Base-by-base conservation (phyloP, 257 asterid genomes). In the Agastache rugosa region DNA sequence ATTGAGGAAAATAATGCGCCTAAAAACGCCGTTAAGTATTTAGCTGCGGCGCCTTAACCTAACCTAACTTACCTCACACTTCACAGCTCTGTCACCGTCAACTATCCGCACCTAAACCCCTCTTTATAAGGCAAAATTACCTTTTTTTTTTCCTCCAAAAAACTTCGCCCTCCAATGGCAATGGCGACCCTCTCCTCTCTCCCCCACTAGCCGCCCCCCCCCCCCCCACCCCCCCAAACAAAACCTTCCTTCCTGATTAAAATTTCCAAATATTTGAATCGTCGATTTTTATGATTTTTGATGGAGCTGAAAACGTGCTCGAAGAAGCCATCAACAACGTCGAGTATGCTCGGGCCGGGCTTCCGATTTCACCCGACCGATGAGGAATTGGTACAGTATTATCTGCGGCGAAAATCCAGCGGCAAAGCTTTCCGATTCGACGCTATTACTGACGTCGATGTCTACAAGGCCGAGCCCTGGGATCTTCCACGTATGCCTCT, bases 391-490 rank as follows among this genome's bases (percentile, higher is more conserved):
- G 97, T 93, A 10, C 83, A 89, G 15, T 93, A 90, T 35, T 93
- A 93, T 79, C 73, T 93, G 41, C 75, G 91, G 80, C 83, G 98
- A 20, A 93, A 90, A 82, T 47, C 87, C 23, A 69, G 81, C 67
- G 89, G 91, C 3, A 88, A 80, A 73, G 75, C 87, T n/a, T 80
- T 88, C 61, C 79, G 85, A 23, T 67, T 86, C 31, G 97, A 90
- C 80, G 93, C 94, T 3, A 93, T 93, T 48, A 82, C 98, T 11
- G 97, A 89, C 20, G 79, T 93, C 79, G 97, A 91, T 83, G 85
- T 93, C 5, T 93, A 93, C 89, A 93, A 88, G 85, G 81, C 76
- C 68, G 98, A 93, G 82, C 98, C 98, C 1, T 93, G 97, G 98
- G 98, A 93, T 75, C 97, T 93, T 51, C 97, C 98, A 11, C 77